Evolutionary conservation across 768 basidiomycete genomes (phyloP).

Genomic region (Hydnomerulius pinastri): DNA sequence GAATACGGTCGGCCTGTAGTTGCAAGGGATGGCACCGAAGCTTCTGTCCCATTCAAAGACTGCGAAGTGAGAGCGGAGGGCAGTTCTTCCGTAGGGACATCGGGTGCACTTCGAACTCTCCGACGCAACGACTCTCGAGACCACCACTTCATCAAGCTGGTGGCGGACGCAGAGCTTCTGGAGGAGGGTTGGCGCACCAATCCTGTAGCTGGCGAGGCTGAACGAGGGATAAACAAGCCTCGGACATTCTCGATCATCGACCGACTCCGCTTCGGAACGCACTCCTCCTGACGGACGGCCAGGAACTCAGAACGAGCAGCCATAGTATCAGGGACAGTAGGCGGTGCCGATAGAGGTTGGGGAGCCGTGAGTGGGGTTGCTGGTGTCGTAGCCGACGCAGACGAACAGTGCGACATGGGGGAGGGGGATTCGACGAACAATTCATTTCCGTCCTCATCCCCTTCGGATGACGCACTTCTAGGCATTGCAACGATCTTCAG

Average conservation of each 20-base stretch:
- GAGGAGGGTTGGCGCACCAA: conserved; percentile 29
- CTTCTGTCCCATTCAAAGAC: conserved; percentile 23
- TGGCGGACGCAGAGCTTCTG: conserved; percentile 28
- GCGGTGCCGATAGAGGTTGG: conserved; percentile 13
- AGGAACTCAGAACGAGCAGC: conserved; percentile 30
- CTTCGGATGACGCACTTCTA: conserved; percentile 21
- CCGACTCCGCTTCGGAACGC: conserved; percentile 43
- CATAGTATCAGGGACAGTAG: conserved; percentile 12
- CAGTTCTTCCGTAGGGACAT: conserved; percentile 36
- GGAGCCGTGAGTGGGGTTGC: conserved; percentile 21
- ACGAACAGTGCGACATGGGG: conserved; percentile 41
- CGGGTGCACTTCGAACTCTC: conserved; percentile 54
- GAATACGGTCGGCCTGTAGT: conserved; percentile 28
- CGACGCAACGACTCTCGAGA: conserved; percentile 49
- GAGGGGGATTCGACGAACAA: conserved; percentile 34
- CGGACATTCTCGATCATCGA: conserved; percentile 66
- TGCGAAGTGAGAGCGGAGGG: conserved; percentile 25
- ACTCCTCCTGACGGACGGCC: conserved; percentile 23
- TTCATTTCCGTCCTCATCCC: conserved; percentile 26
- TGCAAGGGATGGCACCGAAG: conserved; percentile 9
- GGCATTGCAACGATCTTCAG: conserved; percentile 30
- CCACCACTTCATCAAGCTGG: conserved; percentile 49
- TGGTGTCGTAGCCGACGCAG: conserved; percentile 30
- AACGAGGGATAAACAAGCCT: conserved; percentile 55
- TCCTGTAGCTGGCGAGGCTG: conserved; percentile 40